A percentile compares a stretch with the other conserved stretches of the same genome.
Evolutionary conservation across 208 protist genomes (phyloP).

Genomic region (Acanthamoeba castellanii): DNA sequence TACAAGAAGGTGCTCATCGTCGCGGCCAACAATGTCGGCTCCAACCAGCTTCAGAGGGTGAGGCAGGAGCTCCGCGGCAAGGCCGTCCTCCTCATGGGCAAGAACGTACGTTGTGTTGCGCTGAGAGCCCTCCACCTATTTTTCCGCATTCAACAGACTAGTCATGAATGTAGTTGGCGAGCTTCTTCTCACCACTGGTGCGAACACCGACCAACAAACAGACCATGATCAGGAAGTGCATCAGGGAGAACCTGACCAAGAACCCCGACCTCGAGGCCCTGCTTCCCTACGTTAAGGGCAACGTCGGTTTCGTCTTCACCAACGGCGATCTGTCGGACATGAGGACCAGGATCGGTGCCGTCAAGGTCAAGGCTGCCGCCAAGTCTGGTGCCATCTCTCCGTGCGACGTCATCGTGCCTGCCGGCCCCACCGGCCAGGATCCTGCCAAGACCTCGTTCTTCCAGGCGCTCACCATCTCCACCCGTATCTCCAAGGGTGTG

Average conservation of each 20-base stretch:
- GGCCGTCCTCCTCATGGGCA: conserved; percentile 98
- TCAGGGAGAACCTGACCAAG: conserved; percentile 90
- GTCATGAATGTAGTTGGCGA: too few relatives aligned
- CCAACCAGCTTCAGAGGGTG: conserved; percentile 97
- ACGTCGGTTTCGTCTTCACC: conserved; percentile 99
- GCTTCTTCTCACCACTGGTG: too few relatives aligned
- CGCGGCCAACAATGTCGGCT: conserved; percentile 97
- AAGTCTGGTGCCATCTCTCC: conserved; percentile 97
- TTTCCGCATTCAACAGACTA: too few relatives aligned
- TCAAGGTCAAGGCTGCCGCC: conserved; percentile 93
- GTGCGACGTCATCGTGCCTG: conserved; percentile 96
- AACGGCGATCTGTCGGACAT: conserved; percentile 95
- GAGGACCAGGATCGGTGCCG: conserved; percentile 85
- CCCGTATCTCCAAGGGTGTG: conserved; percentile 98
- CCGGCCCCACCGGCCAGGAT: conserved; percentile 97
- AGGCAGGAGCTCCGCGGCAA: conserved; percentile 95
- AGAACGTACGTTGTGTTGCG: conserved; percentile 92
- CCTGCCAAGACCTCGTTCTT: conserved; percentile 99
- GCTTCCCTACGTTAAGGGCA: conserved; percentile 93
- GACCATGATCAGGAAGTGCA: conserved; percentile 97
- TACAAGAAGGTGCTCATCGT: conserved; percentile 98
- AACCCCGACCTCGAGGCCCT: conserved; percentile 88
- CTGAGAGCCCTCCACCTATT: not conserved
- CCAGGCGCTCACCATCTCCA: conserved; percentile 99
- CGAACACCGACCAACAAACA: not conserved